Evolutionary conservation across 176 grass and related monocot species (phyloP), one percentile per base, ranked within the genome.

Genomic region (Bromus sterilis): DNA sequence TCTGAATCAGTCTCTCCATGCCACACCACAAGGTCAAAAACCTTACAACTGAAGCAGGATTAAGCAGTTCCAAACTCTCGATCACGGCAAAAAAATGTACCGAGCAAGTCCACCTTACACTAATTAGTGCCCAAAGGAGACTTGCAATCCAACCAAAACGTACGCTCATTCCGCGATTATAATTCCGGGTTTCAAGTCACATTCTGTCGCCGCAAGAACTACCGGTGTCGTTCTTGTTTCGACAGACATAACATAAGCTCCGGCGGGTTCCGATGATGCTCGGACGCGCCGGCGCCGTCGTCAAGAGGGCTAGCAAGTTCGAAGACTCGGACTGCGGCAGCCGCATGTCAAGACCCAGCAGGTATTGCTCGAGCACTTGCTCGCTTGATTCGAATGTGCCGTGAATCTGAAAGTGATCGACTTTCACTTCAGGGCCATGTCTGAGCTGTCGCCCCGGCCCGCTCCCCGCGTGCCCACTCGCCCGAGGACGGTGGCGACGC

Each of bases 391-490:
- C 2, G 55, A 40, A 16, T 16, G 4, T 40, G 65, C 65, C 21
- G 14, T 46, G 12, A 14, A n/a, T n/a, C n/a, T n/a, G n/a, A n/a
- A n/a, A n/a, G 4, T 48, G 48, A 53, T 53, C 48, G 48, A 53
- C 20, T 20, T 29, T 66, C 28, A 4, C 11, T 84, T 21, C 77
- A 85, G 87, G 41, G 6, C 77, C 40, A 72, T 71, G 41, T 81
- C 78, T 7, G 93, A 95, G 74, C 76, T 84, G 79, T 66, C 90
- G 21, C 88, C 89, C 36, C 86, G 92, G 56, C 37, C 48, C 30
- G 78, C 79, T 0, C 56, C 89, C 20, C 88, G 91, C 24, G 80
- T 60, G 60, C 72, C 84, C 18, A 71, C 79, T 8, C 86, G 90
- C 29, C 39, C 69, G 51, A 83, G 83, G 68, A 57, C 82, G 0